Evolutionary conservation across 2,329 filamentous ascomycete genomes (phyloP), one percentile per base, ranked within the genome.

Genomic region (Ceratocystis diversiconidia): DNA sequence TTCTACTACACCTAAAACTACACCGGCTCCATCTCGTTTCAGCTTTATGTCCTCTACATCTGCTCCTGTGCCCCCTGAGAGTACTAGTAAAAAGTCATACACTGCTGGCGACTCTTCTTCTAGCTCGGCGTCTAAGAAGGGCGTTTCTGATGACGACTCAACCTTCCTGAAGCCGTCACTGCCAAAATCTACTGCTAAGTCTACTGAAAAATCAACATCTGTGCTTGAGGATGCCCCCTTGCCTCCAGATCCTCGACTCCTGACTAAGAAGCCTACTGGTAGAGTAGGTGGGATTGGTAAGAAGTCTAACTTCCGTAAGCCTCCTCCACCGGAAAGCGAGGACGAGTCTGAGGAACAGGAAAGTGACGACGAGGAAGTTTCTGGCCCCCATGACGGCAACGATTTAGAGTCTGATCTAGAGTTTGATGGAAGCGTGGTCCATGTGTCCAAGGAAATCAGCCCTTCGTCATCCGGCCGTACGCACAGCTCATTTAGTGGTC

Each of bases 401-500:
- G 76, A 76, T 7, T 75, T 78, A 30, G 73, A 75, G 5, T 76
- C 77, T 22, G 80, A 79, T 12, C 79, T 79, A 2, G 79, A 81
- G 36, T 76, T 76, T 46, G 79, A 71, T 0, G 84, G 84, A 15
- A 87, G 84, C 68, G 85, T 83, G 28, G 78, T 86, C 61, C 84
- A 87, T 72, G 80, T 87, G 59, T 79, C 79, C n/a, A 83, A 85
- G 70, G 84, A 87, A 62, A 73, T 44, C 76, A 77, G 46, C 80
- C 80, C 15, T 77, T 80, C 66, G 77, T 80, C 32, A 76, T 80
- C 66, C 83, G 82, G 0, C 81, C 83, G 1, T 78, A 83, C 66
- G 12, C 66, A 65, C 68, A 83, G 81, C 69, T 86, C 84, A 0
- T 86, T 85, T 70, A 80, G 76, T 64, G 79, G 76, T 12, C 71